A percentile compares a stretch with the other conserved stretches of the same genome.
These are phyloP conservation scores for Amaranthus hypochondriacus DNA, from an alignment of 148 eudicot species.

Conservation along the genomic window DNA sequence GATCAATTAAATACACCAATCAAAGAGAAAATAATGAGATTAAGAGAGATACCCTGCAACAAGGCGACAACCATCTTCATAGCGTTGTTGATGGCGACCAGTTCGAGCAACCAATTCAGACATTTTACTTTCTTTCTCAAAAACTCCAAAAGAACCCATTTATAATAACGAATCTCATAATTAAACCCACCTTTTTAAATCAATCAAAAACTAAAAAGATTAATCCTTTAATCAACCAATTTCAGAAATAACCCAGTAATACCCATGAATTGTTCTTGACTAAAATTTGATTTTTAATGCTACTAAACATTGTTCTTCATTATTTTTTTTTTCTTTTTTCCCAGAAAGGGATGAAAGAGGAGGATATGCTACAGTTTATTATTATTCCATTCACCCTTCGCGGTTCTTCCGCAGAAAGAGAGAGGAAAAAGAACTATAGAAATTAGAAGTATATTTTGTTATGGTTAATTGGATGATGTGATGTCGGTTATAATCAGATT, in stretches of 20 bases:
- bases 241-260: slow-evolving; percentile 22
- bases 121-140: slow-evolving; percentile 40
- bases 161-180: slow-evolving; percentile 13
- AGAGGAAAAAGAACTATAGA: slow-evolving; percentile 7
- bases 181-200: not conserved
- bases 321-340: not conserved
- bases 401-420: slow-evolving; percentile 17
- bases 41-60: slow-evolving; percentile 55
- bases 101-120: slow-evolving; percentile 89
- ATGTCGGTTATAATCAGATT: slow-evolving; percentile 9
- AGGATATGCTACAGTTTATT: slow-evolving; percentile 1
- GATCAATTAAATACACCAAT: not conserved
- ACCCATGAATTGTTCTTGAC: slow-evolving; percentile 14
- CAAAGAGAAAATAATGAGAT: not conserved
- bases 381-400: not conserved
- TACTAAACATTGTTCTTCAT: slow-evolving; percentile 17
- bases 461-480: not conserved
- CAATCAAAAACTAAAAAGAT: not conserved
- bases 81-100: slow-evolving; percentile 83
- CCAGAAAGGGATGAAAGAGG: not conserved
- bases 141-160: slow-evolving; percentile 21
- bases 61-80: slow-evolving; percentile 76
- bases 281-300: slow-evolving; percentile 9
- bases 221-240: slow-evolving; percentile 6
- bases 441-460: not conserved